These are phyloP conservation scores for Haplosporangium sp. DNA, from an alignment of 371 early-diverging fungal species.

Conservation along the genomic window DNA sequence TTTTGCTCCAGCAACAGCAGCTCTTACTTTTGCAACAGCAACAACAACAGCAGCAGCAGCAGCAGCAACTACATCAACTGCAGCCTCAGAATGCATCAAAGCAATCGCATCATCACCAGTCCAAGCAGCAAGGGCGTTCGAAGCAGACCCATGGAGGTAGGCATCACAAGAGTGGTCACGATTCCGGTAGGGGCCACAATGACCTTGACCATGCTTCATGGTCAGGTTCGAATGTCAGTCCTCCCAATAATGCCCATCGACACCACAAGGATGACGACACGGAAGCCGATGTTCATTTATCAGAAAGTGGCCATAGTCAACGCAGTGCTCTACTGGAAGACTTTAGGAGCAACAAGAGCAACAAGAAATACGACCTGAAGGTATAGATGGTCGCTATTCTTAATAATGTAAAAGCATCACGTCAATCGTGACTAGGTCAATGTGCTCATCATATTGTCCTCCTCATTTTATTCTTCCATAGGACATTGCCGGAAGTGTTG, in stretches of 20 bases:
- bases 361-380: slow-evolving; percentile 90
- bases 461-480: slow-evolving; percentile 19
- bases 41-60: slow-evolving; percentile 48
- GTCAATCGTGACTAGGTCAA: neutral
- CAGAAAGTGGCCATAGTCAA: slow-evolving; percentile 61
- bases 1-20: slow-evolving; percentile 64
- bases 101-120: slow-evolving; percentile 20
- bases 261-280: slow-evolving; percentile 34
- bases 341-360: slow-evolving; percentile 89
- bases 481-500: slow-evolving; percentile 95
- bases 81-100: slow-evolving; percentile 24
- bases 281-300: slow-evolving; percentile 22
- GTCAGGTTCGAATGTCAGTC: slow-evolving; percentile 38
- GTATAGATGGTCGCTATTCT: slow-evolving; percentile 40
- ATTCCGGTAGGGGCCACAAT: slow-evolving; percentile 9
- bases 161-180: slow-evolving; percentile 31
- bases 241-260: slow-evolving; percentile 33
- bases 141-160: slow-evolving; percentile 34
- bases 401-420: neutral
- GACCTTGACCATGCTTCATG: slow-evolving; percentile 37
- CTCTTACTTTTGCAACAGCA: slow-evolving; percentile 67
- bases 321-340: slow-evolving; percentile 92
- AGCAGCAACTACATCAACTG: slow-evolving; percentile 42
- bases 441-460: neutral
- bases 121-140: slow-evolving; percentile 38